Conservation (phyloP, 2,329 filamentous ascomycete genomes). For the Pseudomassariella vexata region DNA sequence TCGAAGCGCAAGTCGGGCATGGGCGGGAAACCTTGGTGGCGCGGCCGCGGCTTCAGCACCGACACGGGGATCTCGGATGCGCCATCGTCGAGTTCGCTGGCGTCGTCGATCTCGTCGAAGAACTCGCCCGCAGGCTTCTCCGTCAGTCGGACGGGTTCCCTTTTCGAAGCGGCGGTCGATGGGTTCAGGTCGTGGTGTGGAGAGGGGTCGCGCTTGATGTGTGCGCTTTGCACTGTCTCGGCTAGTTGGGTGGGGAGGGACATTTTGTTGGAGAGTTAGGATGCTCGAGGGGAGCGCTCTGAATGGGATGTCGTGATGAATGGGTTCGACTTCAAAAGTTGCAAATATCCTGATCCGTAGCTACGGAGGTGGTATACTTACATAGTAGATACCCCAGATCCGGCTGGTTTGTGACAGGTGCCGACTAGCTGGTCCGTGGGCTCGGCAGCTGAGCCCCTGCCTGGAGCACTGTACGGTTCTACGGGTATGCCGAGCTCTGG, state of each 20-base stretch:
- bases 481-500: no score
- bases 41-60: constrained; percentile 47
- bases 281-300: no score
- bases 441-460: no score
- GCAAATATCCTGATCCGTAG: no score
- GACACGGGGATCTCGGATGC: constrained; percentile 67
- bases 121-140: constrained; percentile 10
- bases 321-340: no score
- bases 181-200: constrained; percentile 73
- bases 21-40: constrained; percentile 41
- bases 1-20: constrained; percentile 93
- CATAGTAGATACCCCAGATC: no score
- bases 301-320: no score
- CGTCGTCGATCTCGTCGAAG: constrained; percentile 23
- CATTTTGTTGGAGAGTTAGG: neutral
- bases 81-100: constrained; percentile 39
- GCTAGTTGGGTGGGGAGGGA: constrained; percentile 59
- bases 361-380: no score
- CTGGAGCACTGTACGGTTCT: no score
- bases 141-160: constrained; percentile 48
- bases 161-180: constrained; percentile 65
- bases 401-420: no score
- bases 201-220: constrained; percentile 69
- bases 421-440: no score
- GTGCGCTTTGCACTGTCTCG: constrained; percentile 74